Percentiles rank a stretch among this genome's conserved stretches.
Evolutionary conservation across 2,329 filamentous ascomycete genomes (phyloP).

Genomic region (Coniochaeta ligniaria): DNA sequence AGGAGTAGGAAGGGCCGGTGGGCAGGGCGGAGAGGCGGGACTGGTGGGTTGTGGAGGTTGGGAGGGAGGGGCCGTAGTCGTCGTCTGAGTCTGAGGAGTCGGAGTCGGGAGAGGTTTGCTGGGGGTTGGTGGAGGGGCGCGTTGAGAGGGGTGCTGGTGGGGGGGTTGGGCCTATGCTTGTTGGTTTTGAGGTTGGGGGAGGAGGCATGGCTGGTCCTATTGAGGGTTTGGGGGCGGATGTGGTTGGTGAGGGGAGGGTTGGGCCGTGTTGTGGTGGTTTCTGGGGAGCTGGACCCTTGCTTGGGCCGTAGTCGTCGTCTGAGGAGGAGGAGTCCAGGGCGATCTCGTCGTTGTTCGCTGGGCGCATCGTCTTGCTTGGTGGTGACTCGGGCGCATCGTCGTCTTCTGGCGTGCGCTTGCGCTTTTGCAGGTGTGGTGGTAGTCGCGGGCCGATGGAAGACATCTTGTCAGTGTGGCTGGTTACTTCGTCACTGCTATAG

Average conservation of each 20-base stretch:
- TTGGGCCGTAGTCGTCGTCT: conserved; percentile 35
- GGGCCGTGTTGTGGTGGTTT: conserved; percentile 20
- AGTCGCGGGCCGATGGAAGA: conserved; percentile 63
- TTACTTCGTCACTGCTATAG: neutral
- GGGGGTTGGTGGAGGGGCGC: conserved; percentile 22
- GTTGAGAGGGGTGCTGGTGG: conserved; percentile 33
- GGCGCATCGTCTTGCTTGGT: conserved; percentile 39
- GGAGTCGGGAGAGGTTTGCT: conserved; percentile 4
- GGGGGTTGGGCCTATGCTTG: conserved; percentile 14
- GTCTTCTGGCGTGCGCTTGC: conserved; percentile 46
- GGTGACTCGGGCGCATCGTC: conserved; percentile 29
- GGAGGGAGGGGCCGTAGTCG: conserved; percentile 53
- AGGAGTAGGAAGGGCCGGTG: conserved; percentile 17
- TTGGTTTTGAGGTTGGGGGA: conserved; percentile 6
- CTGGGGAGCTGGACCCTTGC: conserved; percentile 13
- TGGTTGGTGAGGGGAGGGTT: conserved; percentile 11
- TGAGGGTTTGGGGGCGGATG: conserved; percentile 20
- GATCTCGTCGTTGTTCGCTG: conserved; percentile 42
- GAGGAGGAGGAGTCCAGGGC: conserved; percentile 33
- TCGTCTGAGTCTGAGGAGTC: conserved; percentile 31
- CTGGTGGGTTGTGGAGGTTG: conserved; percentile 36
- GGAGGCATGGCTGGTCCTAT: conserved; percentile 25
- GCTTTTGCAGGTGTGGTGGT: conserved; percentile 59
- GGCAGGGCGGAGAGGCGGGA: conserved; percentile 28
- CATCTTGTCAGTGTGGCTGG: conserved; percentile 40